Evolutionary conservation across 164 flowering plant species (phyloP).

Genomic region (Vitis labrusca): DNA sequence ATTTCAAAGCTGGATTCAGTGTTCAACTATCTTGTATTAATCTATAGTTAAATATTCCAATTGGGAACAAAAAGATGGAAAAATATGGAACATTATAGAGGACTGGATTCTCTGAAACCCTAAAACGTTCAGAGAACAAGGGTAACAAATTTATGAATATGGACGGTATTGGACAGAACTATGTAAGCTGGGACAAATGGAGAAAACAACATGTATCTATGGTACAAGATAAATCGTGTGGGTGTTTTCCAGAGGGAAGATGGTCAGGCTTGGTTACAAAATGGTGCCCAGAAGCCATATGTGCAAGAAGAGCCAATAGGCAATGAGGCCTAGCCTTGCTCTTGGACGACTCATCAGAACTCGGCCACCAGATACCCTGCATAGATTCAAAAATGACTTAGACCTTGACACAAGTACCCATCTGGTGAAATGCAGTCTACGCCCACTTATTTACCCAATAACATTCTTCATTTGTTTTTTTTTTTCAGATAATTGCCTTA

Average conservation of each 20-base stretch:
- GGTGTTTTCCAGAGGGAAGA: not conserved
- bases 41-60: not conserved
- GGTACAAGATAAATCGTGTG: conserved; percentile 22
- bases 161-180: not conserved
- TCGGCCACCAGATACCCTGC: conserved; percentile 88
- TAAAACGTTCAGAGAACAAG: conserved; percentile 39
- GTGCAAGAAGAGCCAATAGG: conserved; percentile 77
- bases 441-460: no score
- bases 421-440: no score
- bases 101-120: conserved; percentile 37
- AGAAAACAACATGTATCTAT: conserved; percentile 14
- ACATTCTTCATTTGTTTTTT: no score
- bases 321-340: conserved; percentile 80
- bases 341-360: conserved; percentile 80
- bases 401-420: not conserved
- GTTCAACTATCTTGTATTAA: not conserved
- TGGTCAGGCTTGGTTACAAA: conserved; percentile 42
- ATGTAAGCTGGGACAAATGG: not conserved
- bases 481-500: no score
- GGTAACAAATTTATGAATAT: conserved; percentile 6
- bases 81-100: conserved; percentile 12
- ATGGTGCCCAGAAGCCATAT: conserved; percentile 81
- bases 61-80: not conserved
- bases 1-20: not conserved
- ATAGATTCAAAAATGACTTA: conserved; percentile 15